A percentile compares a stretch with the other conserved stretches of the same genome.
Evolutionary conservation across 1,284 basidiomycete species (phyloP).

Genomic region (Ceratobasidium sp.): DNA sequence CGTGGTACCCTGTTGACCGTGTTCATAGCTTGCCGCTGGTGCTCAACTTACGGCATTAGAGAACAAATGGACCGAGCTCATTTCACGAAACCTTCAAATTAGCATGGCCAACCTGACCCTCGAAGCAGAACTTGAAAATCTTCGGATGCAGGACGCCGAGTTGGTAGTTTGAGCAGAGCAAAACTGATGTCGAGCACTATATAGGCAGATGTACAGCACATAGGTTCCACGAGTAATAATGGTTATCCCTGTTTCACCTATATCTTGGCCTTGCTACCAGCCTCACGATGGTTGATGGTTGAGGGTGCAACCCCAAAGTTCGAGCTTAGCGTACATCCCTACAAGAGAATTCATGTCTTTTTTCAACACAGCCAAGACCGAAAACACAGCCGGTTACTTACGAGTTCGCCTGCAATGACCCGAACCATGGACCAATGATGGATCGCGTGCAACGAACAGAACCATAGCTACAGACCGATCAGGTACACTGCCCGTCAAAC

Average conservation of each 20-base stretch:
- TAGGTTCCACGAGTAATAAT: background rate
- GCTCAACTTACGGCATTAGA: slow-evolving; percentile 80
- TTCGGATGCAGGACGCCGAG: slow-evolving; percentile 47
- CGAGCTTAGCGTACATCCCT: slow-evolving; percentile 71
- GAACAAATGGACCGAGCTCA: slow-evolving; percentile 86
- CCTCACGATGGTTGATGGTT: slow-evolving; percentile 71
- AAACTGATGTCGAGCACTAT: slow-evolving; percentile 16
- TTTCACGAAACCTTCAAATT: slow-evolving; percentile 86
- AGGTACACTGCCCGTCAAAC: background rate
- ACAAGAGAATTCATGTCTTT: slow-evolving; percentile 38
- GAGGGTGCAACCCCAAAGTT: slow-evolving; percentile 85
- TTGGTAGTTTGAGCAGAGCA: slow-evolving; percentile 6
- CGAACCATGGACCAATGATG: slow-evolving; percentile 89
- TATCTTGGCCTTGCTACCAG: slow-evolving; percentile 57
- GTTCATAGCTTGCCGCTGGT: slow-evolving; percentile 70
- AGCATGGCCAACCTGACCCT: slow-evolving; percentile 91
- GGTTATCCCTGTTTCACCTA: slow-evolving; percentile 40
- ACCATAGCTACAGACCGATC: slow-evolving; percentile 71
- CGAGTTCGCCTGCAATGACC: slow-evolving; percentile 79
- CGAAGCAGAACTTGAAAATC: slow-evolving; percentile 67
- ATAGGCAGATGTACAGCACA: background rate
- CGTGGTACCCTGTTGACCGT: slow-evolving; percentile 42
- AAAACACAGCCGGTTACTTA: slow-evolving; percentile 50
- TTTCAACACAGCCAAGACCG: slow-evolving; percentile 8
- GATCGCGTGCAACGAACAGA: slow-evolving; percentile 80